Base-by-base conservation (phyloP, 176 grass and related monocot genomes). In the Tillandsia fasciculata region DNA sequence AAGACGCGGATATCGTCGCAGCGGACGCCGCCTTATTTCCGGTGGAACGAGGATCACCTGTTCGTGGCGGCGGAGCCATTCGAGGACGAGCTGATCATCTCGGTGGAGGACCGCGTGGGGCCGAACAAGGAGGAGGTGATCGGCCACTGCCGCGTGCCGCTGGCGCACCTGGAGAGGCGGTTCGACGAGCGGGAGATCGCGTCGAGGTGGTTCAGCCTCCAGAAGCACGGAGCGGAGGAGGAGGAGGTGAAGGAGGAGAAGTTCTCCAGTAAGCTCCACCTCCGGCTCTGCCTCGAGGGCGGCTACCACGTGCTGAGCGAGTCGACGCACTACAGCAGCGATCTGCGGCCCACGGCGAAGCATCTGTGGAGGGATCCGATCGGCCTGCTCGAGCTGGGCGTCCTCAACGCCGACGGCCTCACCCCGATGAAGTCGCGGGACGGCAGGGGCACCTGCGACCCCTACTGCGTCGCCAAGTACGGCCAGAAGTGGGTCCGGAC, bases 401-500 rank as follows among this genome's bases (percentile, higher is more conserved):
- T 96, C 80, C 88, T 92, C 8, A 68, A 68, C 54, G 92, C 92
- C 10, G 65, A 47, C 17, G 67, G 67, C 3, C 65, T 77, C 7
- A 61, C 59, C 11, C 53, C 73, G 15, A 76, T 76, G 71, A 73
- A 64, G 54, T 11, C 54, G 7, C 27, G 33, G 10, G 22, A 50
- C 18, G 71, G 48, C 28, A 42, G 71, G 8, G 15, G 64, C 26
- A 13, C 64, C 50, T 66, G 63, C 5, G 73, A 76, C 29, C 63
- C 73, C 49, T 76, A 76, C 63, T 76, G 73, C 50, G 83, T 96
- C 2, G 88, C 88, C 8, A 96, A 92, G 73, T 92, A 96, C 67
- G 92, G 92, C 0, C 88, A 96, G 76, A 96, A 96, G 76, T 96
- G 92, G 92, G 83, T 89, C 49, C 92, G 92, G 17, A 96, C 92